Conservation (phyloP, 129 eudicot species). For the Artemisia annua region DNA sequence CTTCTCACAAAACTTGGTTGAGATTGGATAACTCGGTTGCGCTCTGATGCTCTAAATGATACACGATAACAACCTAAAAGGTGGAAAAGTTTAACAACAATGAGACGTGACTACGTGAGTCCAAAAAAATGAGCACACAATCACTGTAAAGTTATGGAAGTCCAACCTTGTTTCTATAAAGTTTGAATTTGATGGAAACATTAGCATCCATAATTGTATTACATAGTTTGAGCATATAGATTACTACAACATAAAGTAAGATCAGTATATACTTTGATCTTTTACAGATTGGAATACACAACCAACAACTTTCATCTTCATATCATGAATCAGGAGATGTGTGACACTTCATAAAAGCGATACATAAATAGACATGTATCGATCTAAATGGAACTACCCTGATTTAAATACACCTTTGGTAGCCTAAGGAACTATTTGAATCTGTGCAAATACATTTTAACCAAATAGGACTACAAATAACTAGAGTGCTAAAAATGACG, state of each 20-base stretch:
- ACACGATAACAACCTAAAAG: constrained; percentile 39
- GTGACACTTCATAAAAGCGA: not conserved
- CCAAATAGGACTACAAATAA: too few relatives aligned
- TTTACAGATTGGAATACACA: not conserved
- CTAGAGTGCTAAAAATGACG: too few relatives aligned
- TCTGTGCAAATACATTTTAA: too few relatives aligned
- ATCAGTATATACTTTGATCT: not conserved
- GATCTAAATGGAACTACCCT: too few relatives aligned
- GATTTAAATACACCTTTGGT: too few relatives aligned
- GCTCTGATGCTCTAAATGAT: constrained; percentile 43
- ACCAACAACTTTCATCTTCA: too few relatives aligned
- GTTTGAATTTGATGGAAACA: constrained; percentile 2
- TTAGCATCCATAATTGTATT: not conserved
- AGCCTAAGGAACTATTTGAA: too few relatives aligned
- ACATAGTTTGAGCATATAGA: not conserved
- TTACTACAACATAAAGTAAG: constrained; percentile 11
- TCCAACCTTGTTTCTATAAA: not conserved
- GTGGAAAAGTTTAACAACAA: not conserved
- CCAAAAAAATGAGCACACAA: not conserved
- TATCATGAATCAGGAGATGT: not conserved
- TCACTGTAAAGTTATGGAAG: constrained; percentile 3
- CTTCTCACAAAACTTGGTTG: constrained; percentile 33
- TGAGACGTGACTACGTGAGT: constrained; percentile 9
- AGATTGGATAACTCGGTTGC: constrained; percentile 33
- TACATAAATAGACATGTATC: too few relatives aligned